Evolutionary conservation across 306 rosid species (phyloP).

Genomic region (Senna siamea): DNA sequence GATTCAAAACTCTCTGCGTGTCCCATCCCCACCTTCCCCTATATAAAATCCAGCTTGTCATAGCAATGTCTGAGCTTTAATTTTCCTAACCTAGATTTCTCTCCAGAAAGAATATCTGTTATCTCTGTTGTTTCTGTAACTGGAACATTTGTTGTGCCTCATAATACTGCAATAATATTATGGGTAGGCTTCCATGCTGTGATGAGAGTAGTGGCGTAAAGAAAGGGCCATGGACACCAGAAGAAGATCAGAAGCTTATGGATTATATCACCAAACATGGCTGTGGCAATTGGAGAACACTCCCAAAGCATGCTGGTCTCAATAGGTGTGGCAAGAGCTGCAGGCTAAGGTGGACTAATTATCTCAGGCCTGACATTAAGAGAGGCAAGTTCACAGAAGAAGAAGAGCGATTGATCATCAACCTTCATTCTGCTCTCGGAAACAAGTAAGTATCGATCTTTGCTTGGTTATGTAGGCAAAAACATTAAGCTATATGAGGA

Average conservation of each 20-base stretch:
- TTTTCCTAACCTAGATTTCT: too few relatives aligned
- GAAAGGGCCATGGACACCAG: constrained; percentile 98
- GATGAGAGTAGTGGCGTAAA: constrained; percentile 60
- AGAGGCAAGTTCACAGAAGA: constrained; percentile 83
- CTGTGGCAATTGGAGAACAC: constrained; percentile 84
- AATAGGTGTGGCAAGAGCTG: constrained; percentile 96
- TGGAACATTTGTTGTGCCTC: too few relatives aligned
- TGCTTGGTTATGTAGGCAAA: too few relatives aligned
- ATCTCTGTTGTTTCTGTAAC: too few relatives aligned
- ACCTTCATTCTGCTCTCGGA: constrained; percentile 82
- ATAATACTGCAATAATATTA: constrained; percentile 10
- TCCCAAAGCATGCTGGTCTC: constrained; percentile 81
- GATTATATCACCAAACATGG: constrained; percentile 65
- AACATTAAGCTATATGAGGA: too few relatives aligned
- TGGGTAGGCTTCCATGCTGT: constrained; percentile 86
- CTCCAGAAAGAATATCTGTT: too few relatives aligned
- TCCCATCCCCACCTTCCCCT: too few relatives aligned
- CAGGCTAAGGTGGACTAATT: constrained; percentile 85
- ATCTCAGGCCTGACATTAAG: constrained; percentile 88
- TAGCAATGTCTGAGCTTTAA: too few relatives aligned
- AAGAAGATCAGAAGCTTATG: constrained; percentile 75
- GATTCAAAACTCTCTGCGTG: too few relatives aligned
- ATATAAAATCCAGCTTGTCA: too few relatives aligned
- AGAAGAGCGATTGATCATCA: constrained; percentile 70
- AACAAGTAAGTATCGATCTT: constrained; percentile 64